Conservation (phyloP, 176 grass and related monocot species). For the Phoenix roebelenii region DNA sequence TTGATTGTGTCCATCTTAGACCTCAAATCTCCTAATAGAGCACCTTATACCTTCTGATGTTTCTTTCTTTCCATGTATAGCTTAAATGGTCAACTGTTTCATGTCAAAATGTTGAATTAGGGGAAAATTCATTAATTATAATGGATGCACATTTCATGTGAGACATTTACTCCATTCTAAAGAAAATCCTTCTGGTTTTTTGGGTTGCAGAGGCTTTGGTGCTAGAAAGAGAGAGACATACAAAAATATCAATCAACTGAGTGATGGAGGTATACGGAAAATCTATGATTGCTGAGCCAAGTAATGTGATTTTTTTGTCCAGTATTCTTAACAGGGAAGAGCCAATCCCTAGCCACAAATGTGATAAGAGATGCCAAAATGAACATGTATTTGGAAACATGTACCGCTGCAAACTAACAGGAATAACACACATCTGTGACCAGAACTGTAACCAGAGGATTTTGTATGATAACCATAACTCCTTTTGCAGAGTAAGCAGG, state of each 20-base stretch:
- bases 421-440: constrained; percentile 82
- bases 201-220: constrained; percentile 71
- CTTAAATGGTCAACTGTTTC: too few species aligned
- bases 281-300: constrained; percentile 90
- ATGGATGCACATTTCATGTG: too few species aligned
- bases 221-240: constrained; percentile 22
- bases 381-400: constrained; percentile 94
- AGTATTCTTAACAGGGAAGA: constrained; percentile 83
- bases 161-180: too few species aligned
- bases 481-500: constrained; percentile 87
- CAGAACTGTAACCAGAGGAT: constrained; percentile 97
- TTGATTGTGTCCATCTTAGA: too few species aligned
- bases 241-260: constrained; percentile 21
- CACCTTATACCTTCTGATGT: too few species aligned
- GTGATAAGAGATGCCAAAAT: constrained; percentile 90
- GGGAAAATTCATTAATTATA: too few species aligned
- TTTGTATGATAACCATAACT: constrained; percentile 93
- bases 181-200: constrained; percentile 20
- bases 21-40: too few species aligned
- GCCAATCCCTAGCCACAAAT: constrained; percentile 74
- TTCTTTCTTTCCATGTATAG: too few species aligned
- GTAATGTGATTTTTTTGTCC: constrained; percentile 96
- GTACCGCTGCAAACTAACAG: constrained; percentile 90
- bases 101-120: too few species aligned
- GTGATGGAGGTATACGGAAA: constrained; percentile 95